Evolutionary conservation across 2,329 filamentous ascomycete species (phyloP).

Genomic region (Orbilia javanica): DNA sequence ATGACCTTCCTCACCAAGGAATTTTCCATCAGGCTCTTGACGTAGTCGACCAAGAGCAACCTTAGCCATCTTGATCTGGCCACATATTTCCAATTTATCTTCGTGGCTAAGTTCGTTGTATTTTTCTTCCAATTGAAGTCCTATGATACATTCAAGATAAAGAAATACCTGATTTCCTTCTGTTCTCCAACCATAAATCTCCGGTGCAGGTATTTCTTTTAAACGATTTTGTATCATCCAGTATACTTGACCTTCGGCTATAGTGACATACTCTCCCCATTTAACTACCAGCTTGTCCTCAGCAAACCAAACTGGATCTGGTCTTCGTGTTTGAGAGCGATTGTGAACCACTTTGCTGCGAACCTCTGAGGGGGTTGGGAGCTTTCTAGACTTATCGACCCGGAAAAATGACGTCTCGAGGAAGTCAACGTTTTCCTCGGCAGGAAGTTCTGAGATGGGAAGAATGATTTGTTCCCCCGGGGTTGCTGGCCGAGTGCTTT

Average conservation of each 20-base stretch:
- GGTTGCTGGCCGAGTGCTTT: neutral
- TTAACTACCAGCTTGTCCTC: constrained; percentile 26
- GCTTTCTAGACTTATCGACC: constrained; percentile 3
- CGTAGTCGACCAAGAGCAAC: neutral
- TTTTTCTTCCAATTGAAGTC: constrained; percentile 21
- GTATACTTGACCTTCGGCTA: constrained; percentile 31
- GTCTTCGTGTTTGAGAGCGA: constrained; percentile 3
- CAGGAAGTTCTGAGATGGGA: constrained; percentile 7
- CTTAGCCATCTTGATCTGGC: constrained; percentile 1
- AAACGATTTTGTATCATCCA: constrained; percentile 33
- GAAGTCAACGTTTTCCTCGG: constrained; percentile 29
- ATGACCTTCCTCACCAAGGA: constrained; percentile 14
- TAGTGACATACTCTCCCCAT: constrained; percentile 38
- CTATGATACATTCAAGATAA: constrained; percentile 18
- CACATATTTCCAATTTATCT: constrained; percentile 16
- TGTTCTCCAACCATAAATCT: constrained; percentile 37
- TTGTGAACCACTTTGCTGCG: constrained; percentile 24
- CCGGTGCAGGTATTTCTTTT: constrained; percentile 28
- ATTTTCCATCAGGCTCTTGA: neutral
- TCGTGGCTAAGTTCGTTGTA: constrained; percentile 2
- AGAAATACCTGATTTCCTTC: constrained; percentile 31
- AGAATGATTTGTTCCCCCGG: constrained; percentile 1
- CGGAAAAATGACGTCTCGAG: constrained; percentile 30
- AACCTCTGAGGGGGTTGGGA: constrained; percentile 33
- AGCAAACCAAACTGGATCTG: constrained; percentile 19